These are phyloP conservation scores for Stevia rebaudiana DNA, from an alignment of 140 eudicot genomes.

Conservation along the genomic window DNA sequence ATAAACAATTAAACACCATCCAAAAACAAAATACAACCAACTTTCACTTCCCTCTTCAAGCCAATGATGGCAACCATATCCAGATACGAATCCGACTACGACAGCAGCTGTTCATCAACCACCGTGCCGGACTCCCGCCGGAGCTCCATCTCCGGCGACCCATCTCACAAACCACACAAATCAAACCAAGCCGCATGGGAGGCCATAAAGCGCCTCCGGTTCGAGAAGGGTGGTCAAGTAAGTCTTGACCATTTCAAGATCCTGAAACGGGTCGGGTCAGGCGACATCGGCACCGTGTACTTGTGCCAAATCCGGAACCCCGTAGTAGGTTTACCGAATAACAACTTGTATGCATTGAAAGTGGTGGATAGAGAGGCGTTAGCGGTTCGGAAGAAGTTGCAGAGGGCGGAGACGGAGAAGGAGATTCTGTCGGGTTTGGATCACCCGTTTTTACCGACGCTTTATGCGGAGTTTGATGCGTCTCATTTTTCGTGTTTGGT, in stretches of 20 bases:
- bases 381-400: conserved; percentile 64
- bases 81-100: neutral
- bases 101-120: neutral
- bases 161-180: neutral
- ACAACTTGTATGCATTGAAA: conserved; percentile 58
- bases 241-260: conserved; percentile 57
- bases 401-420: conserved; percentile 51
- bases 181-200: neutral
- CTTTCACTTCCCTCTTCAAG: neutral
- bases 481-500: conserved; percentile 64
- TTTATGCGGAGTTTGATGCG: conserved; percentile 58
- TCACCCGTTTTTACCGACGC: conserved; percentile 68
- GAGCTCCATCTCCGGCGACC: neutral
- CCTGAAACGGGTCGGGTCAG: conserved; percentile 52
- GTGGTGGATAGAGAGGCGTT: conserved; percentile 74
- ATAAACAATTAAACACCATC: too few species aligned
- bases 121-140: too few species aligned
- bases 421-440: conserved; percentile 69
- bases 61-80: neutral
- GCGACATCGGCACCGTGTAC: conserved; percentile 31
- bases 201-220: neutral
- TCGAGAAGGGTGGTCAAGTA: conserved; percentile 26
- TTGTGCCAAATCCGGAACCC: too few species aligned
- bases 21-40: too few species aligned
- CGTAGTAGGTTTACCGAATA: too few species aligned